Base-by-base conservation (phyloP, 164 flowering plant species). In the Berberis vulgaris region DNA sequence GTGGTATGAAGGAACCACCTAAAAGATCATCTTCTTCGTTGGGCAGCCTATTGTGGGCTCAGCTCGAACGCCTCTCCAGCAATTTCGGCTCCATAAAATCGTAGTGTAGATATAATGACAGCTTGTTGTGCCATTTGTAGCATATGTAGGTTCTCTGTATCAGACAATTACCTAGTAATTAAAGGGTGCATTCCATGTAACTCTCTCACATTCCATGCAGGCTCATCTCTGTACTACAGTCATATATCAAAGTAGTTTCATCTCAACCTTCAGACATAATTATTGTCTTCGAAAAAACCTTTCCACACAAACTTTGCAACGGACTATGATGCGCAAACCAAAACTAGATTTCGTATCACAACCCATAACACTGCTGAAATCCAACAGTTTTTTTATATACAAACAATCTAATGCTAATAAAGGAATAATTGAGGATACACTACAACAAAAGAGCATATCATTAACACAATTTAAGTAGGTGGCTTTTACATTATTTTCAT, bases 11-110 rank as follows among this genome's bases (percentile, higher is more conserved):
- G 41, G 76, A 76, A 1, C 76, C 69, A 71, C 79, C 86, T 1
- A 39, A 65, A 4, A 77, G 73, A 52, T 77, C 81, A 52, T 77
- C 81, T 49, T 78, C 80, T 49, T 82, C 95, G 1, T 55, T 92
- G 2, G 88, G 70, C 39, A 80, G 78, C 75, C 59, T 90, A 73
- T 47, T 93, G 4, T 87, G 98, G 93, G 77, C 97, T 46, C 85
- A 80, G 54, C 77, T 94, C 3, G 98, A 84, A 71, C 65, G 91
- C 4, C 69, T 93, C 12, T 89, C 97, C 0, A 66, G 77, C 75
- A 91, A 79, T 67, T 84, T 89, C 61, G 73, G 80, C 13, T 73
- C 81, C 85, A 60, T 57, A n/a, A 75, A 71, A 72, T 69, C 78
- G 4, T 84, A 65, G 74, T n/a, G 47, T 43, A 43, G 3, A 26